phyloP scores from a whole-genome alignment of 208 protist species.

The Zelonia costaricensis region DNA sequence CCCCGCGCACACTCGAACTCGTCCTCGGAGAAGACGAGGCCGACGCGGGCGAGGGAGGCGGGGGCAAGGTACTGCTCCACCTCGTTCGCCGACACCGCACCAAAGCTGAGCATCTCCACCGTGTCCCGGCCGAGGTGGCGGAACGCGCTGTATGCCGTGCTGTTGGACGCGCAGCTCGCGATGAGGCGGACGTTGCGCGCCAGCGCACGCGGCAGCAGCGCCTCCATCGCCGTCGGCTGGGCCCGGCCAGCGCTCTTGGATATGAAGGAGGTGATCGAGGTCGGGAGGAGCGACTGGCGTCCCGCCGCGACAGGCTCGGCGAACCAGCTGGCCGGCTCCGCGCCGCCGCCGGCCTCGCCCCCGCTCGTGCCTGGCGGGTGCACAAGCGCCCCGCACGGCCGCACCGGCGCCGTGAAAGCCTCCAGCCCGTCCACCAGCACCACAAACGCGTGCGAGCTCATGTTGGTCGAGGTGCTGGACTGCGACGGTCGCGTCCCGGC shows the following conservation, averaged over 20 bases:
- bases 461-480: too few species aligned
- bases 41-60: conserved; percentile 36
- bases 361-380: conserved; percentile 24
- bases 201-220: conserved; percentile 56
- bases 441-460: conserved; percentile 48
- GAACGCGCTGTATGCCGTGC: conserved; percentile 19
- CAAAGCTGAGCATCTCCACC: conserved; percentile 52
- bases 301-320: not conserved
- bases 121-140: conserved; percentile 56
- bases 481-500: too few species aligned
- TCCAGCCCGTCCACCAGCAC: conserved; percentile 75
- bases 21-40: conserved; percentile 62
- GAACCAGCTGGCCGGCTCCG: conserved; percentile 24
- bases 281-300: too few species aligned
- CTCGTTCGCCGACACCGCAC: conserved; percentile 55
- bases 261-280: not conserved
- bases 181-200: conserved; percentile 80
- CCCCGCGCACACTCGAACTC: conserved; percentile 58
- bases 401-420: conserved; percentile 28
- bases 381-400: conserved; percentile 57
- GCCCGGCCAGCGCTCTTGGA: not conserved
- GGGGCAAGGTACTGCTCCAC: conserved; percentile 70
- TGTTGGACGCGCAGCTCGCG: conserved; percentile 36
- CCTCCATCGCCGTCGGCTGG: not conserved
- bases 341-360: conserved; percentile 28